Conservation (phyloP, 208 protist genomes). For the Naegleria lovaniensis region DNA sequence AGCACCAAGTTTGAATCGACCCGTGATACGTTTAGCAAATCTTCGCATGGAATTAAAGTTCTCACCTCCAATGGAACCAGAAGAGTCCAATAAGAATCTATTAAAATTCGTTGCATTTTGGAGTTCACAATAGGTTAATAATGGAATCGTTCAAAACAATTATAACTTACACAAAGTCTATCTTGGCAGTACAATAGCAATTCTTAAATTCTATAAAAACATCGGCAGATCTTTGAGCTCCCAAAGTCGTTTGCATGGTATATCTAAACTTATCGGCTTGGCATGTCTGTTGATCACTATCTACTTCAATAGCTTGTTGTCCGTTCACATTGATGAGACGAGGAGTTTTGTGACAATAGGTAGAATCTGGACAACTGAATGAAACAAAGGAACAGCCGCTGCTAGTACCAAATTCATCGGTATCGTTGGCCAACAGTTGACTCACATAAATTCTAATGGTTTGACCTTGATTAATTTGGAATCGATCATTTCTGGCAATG, state of each 20-base stretch:
- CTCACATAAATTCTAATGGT: neutral
- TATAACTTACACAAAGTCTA: neutral
- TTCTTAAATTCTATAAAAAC: neutral
- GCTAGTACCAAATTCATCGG: neutral
- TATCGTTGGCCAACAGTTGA: neutral
- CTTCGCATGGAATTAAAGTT: too few species aligned
- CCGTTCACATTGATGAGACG: neutral
- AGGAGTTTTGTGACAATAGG: neutral
- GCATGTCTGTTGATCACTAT: neutral
- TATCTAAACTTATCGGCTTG: neutral
- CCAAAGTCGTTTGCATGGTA: neutral
- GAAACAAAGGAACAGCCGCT: neutral
- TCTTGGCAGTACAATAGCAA: neutral
- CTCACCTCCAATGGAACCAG: neutral
- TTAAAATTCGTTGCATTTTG: too few species aligned
- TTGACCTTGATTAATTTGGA: neutral
- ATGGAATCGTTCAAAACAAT: too few species aligned
- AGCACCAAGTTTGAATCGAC: too few species aligned
- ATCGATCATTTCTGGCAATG: neutral
- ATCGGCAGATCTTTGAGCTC: neutral
- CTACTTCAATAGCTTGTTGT: too few species aligned
- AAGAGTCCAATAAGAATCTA: neutral
- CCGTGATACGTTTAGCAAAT: too few species aligned
- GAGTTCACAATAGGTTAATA: too few species aligned
- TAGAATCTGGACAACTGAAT: neutral